Evolutionary conservation across 805 yeast genomes (phyloP).

Genomic region (Yamadazyma scolyti): DNA sequence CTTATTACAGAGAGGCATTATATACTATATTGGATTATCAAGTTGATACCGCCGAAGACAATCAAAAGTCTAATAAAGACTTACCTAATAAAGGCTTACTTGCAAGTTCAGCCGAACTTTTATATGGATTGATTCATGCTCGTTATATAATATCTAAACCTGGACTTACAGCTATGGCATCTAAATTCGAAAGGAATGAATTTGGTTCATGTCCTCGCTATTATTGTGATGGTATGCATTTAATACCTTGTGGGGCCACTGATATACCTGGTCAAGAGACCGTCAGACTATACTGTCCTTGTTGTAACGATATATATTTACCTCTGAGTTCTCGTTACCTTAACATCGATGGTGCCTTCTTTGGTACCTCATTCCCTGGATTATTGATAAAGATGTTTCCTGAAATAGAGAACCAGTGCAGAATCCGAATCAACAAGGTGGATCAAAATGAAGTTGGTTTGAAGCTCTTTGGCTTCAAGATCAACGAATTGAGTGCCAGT

Average conservation of each 20-base stretch:
- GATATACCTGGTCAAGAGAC: slow-evolving; percentile 92
- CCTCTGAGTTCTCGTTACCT: slow-evolving; percentile 85
- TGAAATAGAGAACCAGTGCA: slow-evolving; percentile 79
- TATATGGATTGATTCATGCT: slow-evolving; percentile 93
- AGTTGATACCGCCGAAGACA: slow-evolving; percentile 42
- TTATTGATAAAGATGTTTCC: slow-evolving; percentile 86
- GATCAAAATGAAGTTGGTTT: slow-evolving; percentile 60
- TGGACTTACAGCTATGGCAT: slow-evolving; percentile 90
- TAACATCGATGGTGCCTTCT: slow-evolving; percentile 93
- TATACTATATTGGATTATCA: slow-evolving; percentile 89
- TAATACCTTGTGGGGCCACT: slow-evolving; percentile 87
- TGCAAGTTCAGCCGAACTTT: slow-evolving; percentile 85
- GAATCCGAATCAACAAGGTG: slow-evolving; percentile 44
- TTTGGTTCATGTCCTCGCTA: slow-evolving; percentile 93
- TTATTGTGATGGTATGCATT: slow-evolving; percentile 83
- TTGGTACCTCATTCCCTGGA: slow-evolving; percentile 95
- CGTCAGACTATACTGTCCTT: slow-evolving; percentile 89
- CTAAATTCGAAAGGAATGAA: slow-evolving; percentile 81
- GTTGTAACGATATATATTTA: slow-evolving; percentile 86
- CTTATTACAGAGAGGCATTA: slow-evolving; percentile 86
- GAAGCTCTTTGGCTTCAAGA: slow-evolving; percentile 82
- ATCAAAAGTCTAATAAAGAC: slow-evolving; percentile 22
- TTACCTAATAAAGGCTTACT: slow-evolving; percentile 70
- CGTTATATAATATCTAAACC: slow-evolving; percentile 84
- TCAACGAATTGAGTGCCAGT: slow-evolving; percentile 66